A percentile compares a stretch with the other conserved stretches of the same genome.
phyloP scores from a whole-genome alignment of 2,329 filamentous ascomycete species.

The Aphanocladium album region DNA sequence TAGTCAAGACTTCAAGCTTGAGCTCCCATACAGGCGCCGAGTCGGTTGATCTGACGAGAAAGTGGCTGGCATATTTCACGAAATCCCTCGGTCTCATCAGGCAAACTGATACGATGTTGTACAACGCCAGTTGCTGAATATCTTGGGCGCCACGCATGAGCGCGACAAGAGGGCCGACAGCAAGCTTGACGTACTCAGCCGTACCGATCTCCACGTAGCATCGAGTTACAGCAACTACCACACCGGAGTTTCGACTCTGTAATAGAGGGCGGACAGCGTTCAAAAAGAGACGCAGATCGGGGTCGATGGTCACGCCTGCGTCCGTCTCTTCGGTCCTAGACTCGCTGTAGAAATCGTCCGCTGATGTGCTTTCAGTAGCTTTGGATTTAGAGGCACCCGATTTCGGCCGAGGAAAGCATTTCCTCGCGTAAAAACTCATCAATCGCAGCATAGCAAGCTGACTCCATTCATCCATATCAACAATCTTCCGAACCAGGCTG shows the following conservation, averaged over 20 bases:
- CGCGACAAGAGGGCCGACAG: constrained; percentile 80
- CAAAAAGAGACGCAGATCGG: constrained; percentile 77
- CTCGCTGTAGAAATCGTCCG: constrained; percentile 79
- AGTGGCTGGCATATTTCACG: constrained; percentile 82
- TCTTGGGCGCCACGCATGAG: constrained; percentile 80
- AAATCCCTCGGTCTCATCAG: constrained; percentile 73
- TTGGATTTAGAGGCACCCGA: constrained; percentile 42
- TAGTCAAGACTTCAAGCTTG: constrained; percentile 84
- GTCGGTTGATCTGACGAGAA: constrained; percentile 78
- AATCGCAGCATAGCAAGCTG: constrained; percentile 79
- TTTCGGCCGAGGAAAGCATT: constrained; percentile 74
- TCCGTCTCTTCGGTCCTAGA: constrained; percentile 38
- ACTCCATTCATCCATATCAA: constrained; percentile 99
- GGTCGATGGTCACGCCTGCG: constrained; percentile 62
- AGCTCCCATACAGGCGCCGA: constrained; percentile 78
- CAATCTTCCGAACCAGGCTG: constrained; percentile 76
- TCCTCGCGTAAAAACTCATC: constrained; percentile 78
- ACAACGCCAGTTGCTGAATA: constrained; percentile 82
- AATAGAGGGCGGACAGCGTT: constrained; percentile 77
- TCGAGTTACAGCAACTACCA: constrained; percentile 80
- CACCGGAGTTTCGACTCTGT: constrained; percentile 87
- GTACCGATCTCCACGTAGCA: constrained; percentile 84
- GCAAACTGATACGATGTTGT: constrained; percentile 93
- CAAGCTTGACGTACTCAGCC: constrained; percentile 64
- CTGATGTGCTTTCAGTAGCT: constrained; percentile 32